phyloP scores from a whole-genome alignment of 176 grass and related monocot species.

The Aechmea fasciata region DNA sequence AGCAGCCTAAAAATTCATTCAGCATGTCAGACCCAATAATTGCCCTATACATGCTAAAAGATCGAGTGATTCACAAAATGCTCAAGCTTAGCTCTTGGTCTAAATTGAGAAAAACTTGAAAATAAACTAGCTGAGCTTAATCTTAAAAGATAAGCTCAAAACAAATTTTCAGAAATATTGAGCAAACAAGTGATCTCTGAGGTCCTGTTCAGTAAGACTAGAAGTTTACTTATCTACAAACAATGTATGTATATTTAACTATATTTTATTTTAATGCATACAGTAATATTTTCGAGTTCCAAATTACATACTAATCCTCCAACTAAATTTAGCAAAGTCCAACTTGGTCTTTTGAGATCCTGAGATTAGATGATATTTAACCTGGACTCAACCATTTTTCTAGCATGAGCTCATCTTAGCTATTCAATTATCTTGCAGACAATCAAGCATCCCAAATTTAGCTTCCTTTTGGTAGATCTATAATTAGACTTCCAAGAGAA shows the following conservation, averaged over 20 bases:
- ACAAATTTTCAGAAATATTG: not conserved
- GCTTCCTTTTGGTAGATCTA: not conserved
- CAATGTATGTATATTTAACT: no score
- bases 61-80: not conserved
- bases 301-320: not conserved
- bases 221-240: no score
- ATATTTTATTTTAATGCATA: no score
- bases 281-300: not conserved
- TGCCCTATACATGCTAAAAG: slow-evolving; percentile 6
- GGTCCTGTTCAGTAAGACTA: no score
- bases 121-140: not conserved
- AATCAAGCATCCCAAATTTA: not conserved
- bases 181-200: no score
- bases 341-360: not conserved
- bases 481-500: not conserved
- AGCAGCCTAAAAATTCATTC: slow-evolving; percentile 29
- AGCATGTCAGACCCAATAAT: not conserved
- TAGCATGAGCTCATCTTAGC: not conserved
- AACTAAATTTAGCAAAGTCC: not conserved
- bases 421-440: not conserved
- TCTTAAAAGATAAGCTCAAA: not conserved
- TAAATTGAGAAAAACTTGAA: not conserved
- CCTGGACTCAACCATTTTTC: not conserved
- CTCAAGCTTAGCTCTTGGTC: not conserved
- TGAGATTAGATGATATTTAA: not conserved